These are phyloP conservation scores for Penstemon eatonii DNA, from an alignment of 257 asterid species.

Conservation along the genomic window DNA sequence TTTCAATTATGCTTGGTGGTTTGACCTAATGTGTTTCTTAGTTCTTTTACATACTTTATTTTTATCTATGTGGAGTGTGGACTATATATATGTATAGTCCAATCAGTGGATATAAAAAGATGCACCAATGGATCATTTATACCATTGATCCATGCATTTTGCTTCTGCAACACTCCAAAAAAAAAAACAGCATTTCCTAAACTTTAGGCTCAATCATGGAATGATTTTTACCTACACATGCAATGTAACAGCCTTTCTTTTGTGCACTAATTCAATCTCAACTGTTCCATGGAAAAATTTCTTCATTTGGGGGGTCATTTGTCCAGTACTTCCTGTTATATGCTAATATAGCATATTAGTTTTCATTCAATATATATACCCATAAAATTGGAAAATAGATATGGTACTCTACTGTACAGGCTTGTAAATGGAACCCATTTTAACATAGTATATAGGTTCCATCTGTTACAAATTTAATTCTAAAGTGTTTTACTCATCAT, in stretches of 20 bases:
- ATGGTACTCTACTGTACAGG: conserved; percentile 14
- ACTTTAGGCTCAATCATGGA: no score
- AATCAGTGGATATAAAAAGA: conserved; percentile 6
- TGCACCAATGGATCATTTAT: neutral
- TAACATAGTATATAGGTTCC: conserved; percentile 16
- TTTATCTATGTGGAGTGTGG: neutral
- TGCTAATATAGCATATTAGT: neutral
- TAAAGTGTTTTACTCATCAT: conserved; percentile 20
- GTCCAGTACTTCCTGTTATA: neutral
- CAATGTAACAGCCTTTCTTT: no score
- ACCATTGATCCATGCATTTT: neutral
- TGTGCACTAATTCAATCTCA: no score
- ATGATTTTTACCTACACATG: no score
- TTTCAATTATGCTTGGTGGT: conserved; percentile 1
- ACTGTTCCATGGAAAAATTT: no score
- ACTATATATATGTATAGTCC: neutral
- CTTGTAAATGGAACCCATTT: conserved; percentile 3
- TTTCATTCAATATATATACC: conserved; percentile 4
- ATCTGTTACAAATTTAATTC: neutral
- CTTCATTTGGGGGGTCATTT: neutral
- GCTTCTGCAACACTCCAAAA: no score
- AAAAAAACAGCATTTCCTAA: no score
- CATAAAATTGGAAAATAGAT: conserved; percentile 6
- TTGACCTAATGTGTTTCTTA: neutral
- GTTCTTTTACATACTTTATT: neutral